Conservation (phyloP, 78 protist genomes). For the Dictyostelium discoideum region DNA sequence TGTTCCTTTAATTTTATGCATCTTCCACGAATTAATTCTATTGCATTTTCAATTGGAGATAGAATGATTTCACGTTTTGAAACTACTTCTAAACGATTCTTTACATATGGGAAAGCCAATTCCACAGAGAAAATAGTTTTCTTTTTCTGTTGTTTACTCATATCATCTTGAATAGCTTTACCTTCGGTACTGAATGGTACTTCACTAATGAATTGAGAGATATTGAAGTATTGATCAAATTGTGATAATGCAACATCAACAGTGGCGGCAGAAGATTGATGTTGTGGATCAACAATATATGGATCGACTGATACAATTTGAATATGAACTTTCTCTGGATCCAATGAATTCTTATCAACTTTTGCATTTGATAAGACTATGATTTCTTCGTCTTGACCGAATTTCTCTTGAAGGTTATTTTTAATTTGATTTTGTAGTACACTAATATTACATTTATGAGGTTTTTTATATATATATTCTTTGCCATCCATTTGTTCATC, state of each 20-base stretch:
- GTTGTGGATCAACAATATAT: conserved; percentile 1
- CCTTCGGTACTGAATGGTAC: conserved; percentile 54
- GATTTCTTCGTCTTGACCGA: conserved; percentile 11
- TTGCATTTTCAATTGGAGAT: conserved; percentile 80
- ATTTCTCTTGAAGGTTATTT: conserved; percentile 43
- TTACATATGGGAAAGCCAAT: conserved; percentile 61
- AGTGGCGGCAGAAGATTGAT: neutral
- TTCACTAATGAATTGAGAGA: conserved; percentile 53
- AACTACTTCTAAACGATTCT: conserved; percentile 53
- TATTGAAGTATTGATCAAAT: conserved; percentile 68
- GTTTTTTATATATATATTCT: conserved; percentile 82
- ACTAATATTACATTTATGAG: conserved; percentile 25
- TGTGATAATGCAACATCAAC: neutral
- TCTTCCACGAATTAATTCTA: conserved; percentile 55
- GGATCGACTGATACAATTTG: conserved; percentile 72
- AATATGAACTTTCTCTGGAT: conserved; percentile 45
- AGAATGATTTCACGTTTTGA: conserved; percentile 67
- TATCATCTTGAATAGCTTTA: conserved; percentile 71
- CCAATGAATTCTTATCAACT: conserved; percentile 28
- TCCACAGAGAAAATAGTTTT: conserved; percentile 62
- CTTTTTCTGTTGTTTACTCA: conserved; percentile 65
- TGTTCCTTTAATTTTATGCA: conserved; percentile 67
- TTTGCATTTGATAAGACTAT: conserved; percentile 31
- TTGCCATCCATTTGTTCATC: conserved; percentile 58
- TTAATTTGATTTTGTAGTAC: conserved; percentile 47